Base-by-base conservation (phyloP, 495 filamentous ascomycete species). In the Daldinia loculata region DNA sequence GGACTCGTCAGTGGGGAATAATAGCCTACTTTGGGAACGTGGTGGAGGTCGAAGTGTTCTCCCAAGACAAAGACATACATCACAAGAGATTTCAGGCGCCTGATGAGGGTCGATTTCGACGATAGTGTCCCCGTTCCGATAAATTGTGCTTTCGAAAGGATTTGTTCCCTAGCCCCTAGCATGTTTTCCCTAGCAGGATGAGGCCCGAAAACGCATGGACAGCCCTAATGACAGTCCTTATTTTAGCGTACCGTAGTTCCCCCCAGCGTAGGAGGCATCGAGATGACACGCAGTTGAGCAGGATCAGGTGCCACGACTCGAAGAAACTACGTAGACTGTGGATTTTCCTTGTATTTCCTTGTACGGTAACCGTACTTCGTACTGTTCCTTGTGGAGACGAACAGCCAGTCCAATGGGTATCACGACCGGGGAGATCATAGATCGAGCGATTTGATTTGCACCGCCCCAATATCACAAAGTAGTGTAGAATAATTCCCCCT, bases 251-350 rank as follows among this genome's bases (percentile, higher is more conserved):
- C 61, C 38, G 52, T 57, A 38, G 50, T 66, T 73, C 70, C 66
- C 66, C 30, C 32, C 30, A 62, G 55, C 65, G 61, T 68, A 56
- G 57, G 64, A 67, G 51, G 52, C 17, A 70, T 74, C 67, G 66
- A 74, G 68, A 77, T 77, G 74, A 77, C 75, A 77, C 75, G 75
- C 75, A 77, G 75, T 77, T 66, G 67, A 72, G 24, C 50, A 76
- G 66, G 75, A 74, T 77, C 75, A 77, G 75, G 75, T 77, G 75
- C 74, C 69, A 73, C 66, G 70, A 71, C 45, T 69, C 63, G 62
- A 59, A 38, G 3, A n/a, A n/a, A 48, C 43, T 48, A 48, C 43
- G 43, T 48, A 48, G 43, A 48, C 43, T 22, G 43, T 48, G 43
- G 43, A 22, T 48, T 22, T 22, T 4, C 19, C 24, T 22, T 19